Evolutionary conservation across 192 early-diverging fungal genomes (phyloP), one percentile per base, ranked within the genome.

Genomic region (Diversispora epigaea): DNA sequence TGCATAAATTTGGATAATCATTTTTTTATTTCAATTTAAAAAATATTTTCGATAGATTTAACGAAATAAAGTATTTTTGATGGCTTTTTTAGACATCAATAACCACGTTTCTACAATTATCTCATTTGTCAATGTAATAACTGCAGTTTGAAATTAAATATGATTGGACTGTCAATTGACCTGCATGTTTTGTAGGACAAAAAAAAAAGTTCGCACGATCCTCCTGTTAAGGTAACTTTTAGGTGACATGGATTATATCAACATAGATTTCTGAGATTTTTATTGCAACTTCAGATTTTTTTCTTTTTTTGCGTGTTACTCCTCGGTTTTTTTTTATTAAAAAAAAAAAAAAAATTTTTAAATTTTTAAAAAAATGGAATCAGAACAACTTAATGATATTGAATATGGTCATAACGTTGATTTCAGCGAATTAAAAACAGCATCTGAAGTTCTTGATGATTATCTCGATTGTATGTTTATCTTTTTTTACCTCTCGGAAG

Each of bases 401-500:
- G 15, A 62, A 39, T 15, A 40, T 64, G 15, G 32, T 64, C 14
- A 41, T 41, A 64, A 43, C 43, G 25, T 32, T 32, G 25, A 32
- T 32, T 32, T 32, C 25, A 32, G 25, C 25, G 62, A 64, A 44
- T 43, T 64, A 41, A 64, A 64, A 64, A 41, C 62, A 44, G 32
- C 62, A 32, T 17, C 40, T n/a, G 62, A 64, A 64, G 62, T 64
- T 44, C 62, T 64, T 41, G 62, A 64, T 40, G 62, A 43, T 40
- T 64, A 64, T 40, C 12, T 64, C n/a, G 62, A 43, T 64, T 64
- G 62, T 64, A n/a, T 41, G 62, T 63, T 40, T 62, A 40, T 63
- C n/a, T 12, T 54, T 54, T 52, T 17, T 17, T 32, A 32, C 25
- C 25, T 32, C 25, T 32, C 25, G 25, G 2, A 32, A 32, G 25